Conservation (phyloP, 75 land plant species). For the Chamaecyparis obtusa region DNA sequence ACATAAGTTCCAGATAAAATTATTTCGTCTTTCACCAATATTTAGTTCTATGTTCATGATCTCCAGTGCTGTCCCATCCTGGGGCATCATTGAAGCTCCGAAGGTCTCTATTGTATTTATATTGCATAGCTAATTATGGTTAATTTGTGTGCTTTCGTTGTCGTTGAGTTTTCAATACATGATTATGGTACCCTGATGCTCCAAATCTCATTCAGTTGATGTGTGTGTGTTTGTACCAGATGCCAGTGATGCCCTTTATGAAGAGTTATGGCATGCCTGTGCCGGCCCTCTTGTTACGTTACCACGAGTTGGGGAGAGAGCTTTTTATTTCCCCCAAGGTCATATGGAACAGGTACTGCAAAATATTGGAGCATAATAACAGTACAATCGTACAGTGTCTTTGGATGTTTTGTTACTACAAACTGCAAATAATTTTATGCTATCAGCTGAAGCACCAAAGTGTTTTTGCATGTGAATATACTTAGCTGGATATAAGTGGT, state of each 20-base stretch:
- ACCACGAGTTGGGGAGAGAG: constrained; percentile 51
- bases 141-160: not conserved
- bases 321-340: constrained; percentile 79
- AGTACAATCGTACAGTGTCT: not conserved
- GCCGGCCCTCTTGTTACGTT: constrained; percentile 72
- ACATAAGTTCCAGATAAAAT: not conserved
- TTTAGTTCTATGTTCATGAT: not conserved
- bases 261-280: constrained; percentile 72
- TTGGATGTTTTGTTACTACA: not conserved
- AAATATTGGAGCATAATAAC: not conserved
- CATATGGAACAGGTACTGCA: constrained; percentile 71
- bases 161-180: not conserved
- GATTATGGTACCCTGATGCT: not conserved
- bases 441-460: not conserved
- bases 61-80: not conserved
- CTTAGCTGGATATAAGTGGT: not conserved
- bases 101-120: not conserved
- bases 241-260: constrained; percentile 26
- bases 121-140: not conserved
- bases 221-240: constrained; percentile 8
- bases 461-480: not conserved
- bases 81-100: not conserved
- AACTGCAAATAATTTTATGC: not conserved
- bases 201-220: not conserved
- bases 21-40: not conserved